These are phyloP conservation scores for Amanita jacksonii DNA, from an alignment of 768 basidiomycete species.

Conservation along the genomic window DNA sequence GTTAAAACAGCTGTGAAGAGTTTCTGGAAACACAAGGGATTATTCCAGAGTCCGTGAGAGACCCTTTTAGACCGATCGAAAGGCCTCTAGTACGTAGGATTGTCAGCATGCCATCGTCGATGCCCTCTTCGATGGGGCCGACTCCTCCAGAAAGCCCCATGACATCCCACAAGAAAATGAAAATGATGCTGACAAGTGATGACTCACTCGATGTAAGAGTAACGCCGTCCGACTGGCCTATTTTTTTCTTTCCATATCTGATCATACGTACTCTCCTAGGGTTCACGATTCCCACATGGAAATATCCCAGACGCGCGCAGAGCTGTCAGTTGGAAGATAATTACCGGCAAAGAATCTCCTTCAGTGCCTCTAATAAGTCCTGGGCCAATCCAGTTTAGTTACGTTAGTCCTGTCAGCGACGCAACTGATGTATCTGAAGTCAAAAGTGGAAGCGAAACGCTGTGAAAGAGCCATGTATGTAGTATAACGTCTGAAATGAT, in stretches of 20 bases:
- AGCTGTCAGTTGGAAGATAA: constrained; percentile 18
- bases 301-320: constrained; percentile 14
- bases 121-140: constrained; percentile 9
- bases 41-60: constrained; percentile 21
- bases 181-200: constrained; percentile 1
- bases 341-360: background rate
- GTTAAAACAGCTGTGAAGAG: constrained; percentile 20
- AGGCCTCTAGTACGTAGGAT: constrained; percentile 26
- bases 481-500: too few species aligned
- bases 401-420: too few species aligned
- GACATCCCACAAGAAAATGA: constrained; percentile 16
- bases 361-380: background rate
- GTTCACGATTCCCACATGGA: background rate
- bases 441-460: too few species aligned
- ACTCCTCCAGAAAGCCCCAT: constrained; percentile 10
- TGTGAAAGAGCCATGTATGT: too few species aligned
- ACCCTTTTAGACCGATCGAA: constrained; percentile 12
- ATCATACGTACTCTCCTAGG: too few species aligned
- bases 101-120: constrained; percentile 28
- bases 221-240: too few species aligned
- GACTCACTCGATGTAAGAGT: background rate
- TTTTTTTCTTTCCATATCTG: too few species aligned
- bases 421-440: too few species aligned
- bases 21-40: constrained; percentile 47
- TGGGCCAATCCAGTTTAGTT: background rate